Percentiles rank a stretch among this genome's conserved stretches.
Evolutionary conservation across 1,284 basidiomycete genomes (phyloP).

Genomic region (Trichosporon coremiiforme): DNA sequence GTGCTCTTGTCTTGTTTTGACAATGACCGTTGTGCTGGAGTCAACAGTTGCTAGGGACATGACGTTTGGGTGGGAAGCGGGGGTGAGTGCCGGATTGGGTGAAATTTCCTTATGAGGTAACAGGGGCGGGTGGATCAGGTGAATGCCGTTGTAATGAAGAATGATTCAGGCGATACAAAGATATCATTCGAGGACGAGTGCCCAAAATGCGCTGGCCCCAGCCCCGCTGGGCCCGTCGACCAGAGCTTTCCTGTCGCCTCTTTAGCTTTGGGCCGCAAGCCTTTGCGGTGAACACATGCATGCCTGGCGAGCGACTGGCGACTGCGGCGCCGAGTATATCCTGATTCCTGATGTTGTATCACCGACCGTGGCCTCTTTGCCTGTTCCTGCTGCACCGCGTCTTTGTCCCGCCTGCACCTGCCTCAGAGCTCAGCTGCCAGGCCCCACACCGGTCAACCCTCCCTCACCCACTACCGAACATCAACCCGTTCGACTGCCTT

Average conservation of each 20-base stretch:
- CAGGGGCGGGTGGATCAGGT: background rate
- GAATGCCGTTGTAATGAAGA: conserved; percentile 1
- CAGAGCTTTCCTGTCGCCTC: background rate
- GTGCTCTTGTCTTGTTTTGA: conserved; percentile 8
- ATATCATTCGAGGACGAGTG: background rate
- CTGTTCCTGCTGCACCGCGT: background rate
- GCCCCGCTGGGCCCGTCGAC: background rate
- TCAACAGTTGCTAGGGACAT: background rate
- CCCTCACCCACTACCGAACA: conserved; percentile 25
- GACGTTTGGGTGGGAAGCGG: background rate
- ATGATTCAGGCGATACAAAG: background rate
- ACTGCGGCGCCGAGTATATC: background rate
- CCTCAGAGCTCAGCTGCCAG: background rate
- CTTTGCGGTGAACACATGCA: background rate
- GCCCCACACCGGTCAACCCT: conserved; percentile 19
- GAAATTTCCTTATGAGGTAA: conserved; percentile 16
- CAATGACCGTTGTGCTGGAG: no score
- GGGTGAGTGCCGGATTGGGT: background rate
- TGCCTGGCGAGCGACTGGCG: background rate
- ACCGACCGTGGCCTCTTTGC: background rate
- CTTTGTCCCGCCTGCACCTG: background rate
- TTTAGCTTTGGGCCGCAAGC: background rate
- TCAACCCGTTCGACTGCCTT: background rate
- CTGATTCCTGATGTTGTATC: conserved; percentile 4
- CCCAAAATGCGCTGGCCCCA: background rate